Conservation (phyloP, 2,329 filamentous ascomycete genomes). For the Cladosporium colombiae region DNA sequence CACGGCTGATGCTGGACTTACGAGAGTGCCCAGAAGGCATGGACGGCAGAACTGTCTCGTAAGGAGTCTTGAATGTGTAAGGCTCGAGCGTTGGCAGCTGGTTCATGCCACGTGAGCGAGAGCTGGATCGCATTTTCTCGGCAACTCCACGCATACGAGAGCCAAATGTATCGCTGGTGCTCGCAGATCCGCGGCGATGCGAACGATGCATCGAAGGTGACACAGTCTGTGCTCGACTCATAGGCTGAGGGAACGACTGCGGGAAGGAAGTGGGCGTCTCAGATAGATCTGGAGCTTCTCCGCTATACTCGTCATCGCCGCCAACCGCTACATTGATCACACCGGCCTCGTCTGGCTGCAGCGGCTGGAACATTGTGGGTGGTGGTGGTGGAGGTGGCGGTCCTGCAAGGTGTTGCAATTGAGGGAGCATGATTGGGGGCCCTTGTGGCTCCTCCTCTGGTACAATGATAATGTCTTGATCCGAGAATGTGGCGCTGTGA, state of each 20-base stretch:
- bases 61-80: slow-evolving; percentile 38
- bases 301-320: background rate
- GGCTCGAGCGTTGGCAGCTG: slow-evolving; percentile 33
- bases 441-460: slow-evolving; percentile 35
- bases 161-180: slow-evolving; percentile 59
- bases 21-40: slow-evolving; percentile 26
- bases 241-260: slow-evolving; percentile 30
- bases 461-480: slow-evolving; percentile 47
- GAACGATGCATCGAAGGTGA: slow-evolving; percentile 44
- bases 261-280: slow-evolving; percentile 20
- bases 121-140: slow-evolving; percentile 61
- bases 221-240: slow-evolving; percentile 35
- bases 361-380: slow-evolving; percentile 11
- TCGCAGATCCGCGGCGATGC: slow-evolving; percentile 56
- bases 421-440: slow-evolving; percentile 50
- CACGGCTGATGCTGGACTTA: slow-evolving; percentile 27
- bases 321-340: too few species aligned
- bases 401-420: slow-evolving; percentile 61
- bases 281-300: background rate
- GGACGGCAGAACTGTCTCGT: slow-evolving; percentile 45
- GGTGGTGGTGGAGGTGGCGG: slow-evolving; percentile 49
- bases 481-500: slow-evolving; percentile 21
- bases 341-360: too few species aligned
- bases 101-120: slow-evolving; percentile 53
- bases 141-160: slow-evolving; percentile 56